Base-by-base conservation (phyloP, 768 basidiomycete genomes). In the Hygrocybe punicea region DNA sequence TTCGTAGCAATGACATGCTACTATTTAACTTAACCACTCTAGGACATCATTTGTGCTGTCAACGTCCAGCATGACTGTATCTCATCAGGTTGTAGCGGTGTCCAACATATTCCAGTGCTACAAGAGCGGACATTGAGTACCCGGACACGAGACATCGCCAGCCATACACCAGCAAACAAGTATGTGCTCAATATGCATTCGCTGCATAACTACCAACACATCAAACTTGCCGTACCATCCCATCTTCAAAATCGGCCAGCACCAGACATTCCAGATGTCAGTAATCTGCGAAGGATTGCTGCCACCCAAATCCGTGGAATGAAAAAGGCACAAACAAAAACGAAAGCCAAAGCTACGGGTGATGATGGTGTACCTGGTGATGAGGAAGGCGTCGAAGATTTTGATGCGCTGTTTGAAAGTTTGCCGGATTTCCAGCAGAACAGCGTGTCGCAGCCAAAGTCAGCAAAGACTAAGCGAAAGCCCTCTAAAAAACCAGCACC, bases 11-110 rank as follows among this genome's bases (percentile, higher is more conserved):
- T 34, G 25, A 13, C 6, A 23, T 25, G 45, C 19, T 23, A 19
- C 25, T n/a, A n/a, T 33, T 21, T 19, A 25, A 44, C 33, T 21
- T 19, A 19, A 25, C 21, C n/a, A 7, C 17, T 47, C 40, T 23
- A 54, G 50, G 14, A 56, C 34, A 49, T 56, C 24, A 33, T 56
- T 14, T 56, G 55, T 36, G 33, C 37, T n/a, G 48, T 51, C 34
- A 57, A 57, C 29, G 19, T 57, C 25, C 56, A 57, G 36, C 56
- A 57, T 25, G 56, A 57, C 49, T 57, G 56, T 19, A 23, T 36
- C 19, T 6, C 23, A 16, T 53, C 52, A 37, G 10, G 13, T 21
- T 53, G 52, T 24, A 42, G 25, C 48, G 29, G 29, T 19, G 16
- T 19, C 14, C 48, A 16, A 6, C 14, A 34, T 21, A 50, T 50